A percentile compares a stretch with the other conserved stretches of the same genome.
Evolutionary conservation across 2,329 filamentous ascomycete genomes (phyloP).

Genomic region (Gliomastix tumulicola): DNA sequence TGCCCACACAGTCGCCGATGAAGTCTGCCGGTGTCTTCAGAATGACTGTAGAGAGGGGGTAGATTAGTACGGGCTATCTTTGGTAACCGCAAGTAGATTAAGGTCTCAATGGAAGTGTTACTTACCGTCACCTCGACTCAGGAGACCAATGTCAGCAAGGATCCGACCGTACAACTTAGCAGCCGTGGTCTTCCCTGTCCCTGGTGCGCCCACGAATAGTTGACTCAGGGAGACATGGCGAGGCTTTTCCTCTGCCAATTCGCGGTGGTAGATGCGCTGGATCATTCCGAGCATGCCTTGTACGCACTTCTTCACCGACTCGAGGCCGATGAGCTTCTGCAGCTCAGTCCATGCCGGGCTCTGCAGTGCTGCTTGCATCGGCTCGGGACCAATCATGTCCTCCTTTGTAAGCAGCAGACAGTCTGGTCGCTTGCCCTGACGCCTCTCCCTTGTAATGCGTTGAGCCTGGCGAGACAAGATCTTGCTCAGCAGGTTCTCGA

Average conservation of each 20-base stretch:
- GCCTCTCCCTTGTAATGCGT: slow-evolving; percentile 41
- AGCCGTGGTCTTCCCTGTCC: slow-evolving; percentile 68
- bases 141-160: slow-evolving; percentile 56
- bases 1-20: slow-evolving; percentile 53
- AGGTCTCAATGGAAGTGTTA: too few relatives aligned
- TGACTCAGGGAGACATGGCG: slow-evolving; percentile 56
- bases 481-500: slow-evolving; percentile 51
- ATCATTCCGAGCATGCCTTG: slow-evolving; percentile 48
- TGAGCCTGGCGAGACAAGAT: slow-evolving; percentile 52
- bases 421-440: slow-evolving; percentile 11
- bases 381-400: slow-evolving; percentile 64
- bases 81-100: not conserved
- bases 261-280: slow-evolving; percentile 55
- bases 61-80: not conserved
- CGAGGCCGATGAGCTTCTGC: slow-evolving; percentile 50
- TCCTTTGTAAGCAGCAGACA: slow-evolving; percentile 40
- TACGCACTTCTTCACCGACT: slow-evolving; percentile 54
- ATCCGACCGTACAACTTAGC: slow-evolving; percentile 66
- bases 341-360: slow-evolving; percentile 51
- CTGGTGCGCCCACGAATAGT: slow-evolving; percentile 64
- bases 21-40: slow-evolving; percentile 69
- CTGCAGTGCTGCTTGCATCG: slow-evolving; percentile 41
- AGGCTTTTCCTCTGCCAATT: slow-evolving; percentile 50
- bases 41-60: slow-evolving; percentile 36
- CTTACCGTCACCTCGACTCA: slow-evolving; percentile 58